phyloP scores from a whole-genome alignment of 2,329 filamentous ascomycete genomes.

The Xylariaceae sp. region DNA sequence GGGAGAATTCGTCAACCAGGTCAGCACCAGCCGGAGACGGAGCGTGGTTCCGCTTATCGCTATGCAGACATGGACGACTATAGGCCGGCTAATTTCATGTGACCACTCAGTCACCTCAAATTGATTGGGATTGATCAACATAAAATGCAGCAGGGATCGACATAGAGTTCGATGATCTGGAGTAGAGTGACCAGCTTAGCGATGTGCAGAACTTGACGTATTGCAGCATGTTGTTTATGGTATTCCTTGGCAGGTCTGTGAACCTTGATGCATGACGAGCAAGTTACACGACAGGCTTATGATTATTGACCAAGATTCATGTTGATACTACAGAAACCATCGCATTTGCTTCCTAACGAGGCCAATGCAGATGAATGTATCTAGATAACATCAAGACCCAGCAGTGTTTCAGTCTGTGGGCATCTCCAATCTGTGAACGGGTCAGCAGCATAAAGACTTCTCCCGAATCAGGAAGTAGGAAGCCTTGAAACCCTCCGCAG shows the following conservation, averaged over 20 bases:
- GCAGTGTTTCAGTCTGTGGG: slow-evolving; percentile 12
- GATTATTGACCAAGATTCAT: too few species aligned
- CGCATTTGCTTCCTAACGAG: slow-evolving; percentile 20
- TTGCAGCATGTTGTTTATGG: too few species aligned
- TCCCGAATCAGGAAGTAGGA: slow-evolving; percentile 9
- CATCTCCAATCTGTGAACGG: slow-evolving; percentile 23
- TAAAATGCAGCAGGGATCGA: slow-evolving; percentile 5
- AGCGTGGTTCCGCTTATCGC: slow-evolving; percentile 9
- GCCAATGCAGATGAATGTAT: slow-evolving; percentile 12
- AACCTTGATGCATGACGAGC: too few species aligned
- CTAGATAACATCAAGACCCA: slow-evolving; percentile 18
- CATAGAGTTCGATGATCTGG: slow-evolving; percentile 7
- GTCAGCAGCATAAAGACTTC: slow-evolving; percentile 23
- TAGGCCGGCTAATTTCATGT: slow-evolving; percentile 14
- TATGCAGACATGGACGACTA: too few species aligned
- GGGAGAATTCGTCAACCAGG: neutral
- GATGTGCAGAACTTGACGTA: too few species aligned
- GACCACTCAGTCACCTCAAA: slow-evolving; percentile 7
- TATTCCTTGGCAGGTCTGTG: too few species aligned
- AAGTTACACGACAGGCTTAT: too few species aligned
- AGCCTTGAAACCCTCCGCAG: slow-evolving; percentile 2
- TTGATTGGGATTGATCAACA: slow-evolving; percentile 1
- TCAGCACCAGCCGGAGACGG: slow-evolving; percentile 9
- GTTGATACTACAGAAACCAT: neutral
- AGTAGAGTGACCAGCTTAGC: neutral